A percentile compares a stretch with the other conserved stretches of the same genome.
Evolutionary conservation across 495 filamentous ascomycete genomes (phyloP).

Genomic region (Neurospora tetrasperma): DNA sequence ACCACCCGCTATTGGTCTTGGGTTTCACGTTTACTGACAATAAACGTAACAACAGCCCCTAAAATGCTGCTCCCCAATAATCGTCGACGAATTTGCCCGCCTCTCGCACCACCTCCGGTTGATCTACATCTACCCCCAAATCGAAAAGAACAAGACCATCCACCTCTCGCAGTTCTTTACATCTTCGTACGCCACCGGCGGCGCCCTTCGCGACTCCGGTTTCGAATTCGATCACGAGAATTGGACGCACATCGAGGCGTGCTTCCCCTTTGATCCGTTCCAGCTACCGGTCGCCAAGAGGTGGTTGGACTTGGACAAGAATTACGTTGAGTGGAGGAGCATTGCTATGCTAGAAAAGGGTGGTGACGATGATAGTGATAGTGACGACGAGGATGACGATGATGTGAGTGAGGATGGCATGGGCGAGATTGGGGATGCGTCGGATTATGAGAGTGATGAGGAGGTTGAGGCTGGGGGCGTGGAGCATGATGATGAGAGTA

Average conservation of each 20-base stretch:
- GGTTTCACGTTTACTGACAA: background rate
- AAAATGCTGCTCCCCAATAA: slow-evolving; percentile 87
- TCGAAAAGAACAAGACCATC: slow-evolving; percentile 83
- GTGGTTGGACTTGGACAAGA: slow-evolving; percentile 62
- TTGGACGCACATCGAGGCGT: slow-evolving; percentile 72
- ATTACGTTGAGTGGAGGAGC: slow-evolving; percentile 76
- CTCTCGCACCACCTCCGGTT: slow-evolving; percentile 75
- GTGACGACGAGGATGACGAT: slow-evolving; percentile 33
- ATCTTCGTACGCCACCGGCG: slow-evolving; percentile 34
- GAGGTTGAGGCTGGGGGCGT: slow-evolving; percentile 42
- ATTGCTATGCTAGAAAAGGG: slow-evolving; percentile 56
- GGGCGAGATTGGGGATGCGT: slow-evolving; percentile 20
- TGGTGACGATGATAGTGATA: slow-evolving; percentile 35
- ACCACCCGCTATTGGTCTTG: background rate
- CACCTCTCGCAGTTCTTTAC: slow-evolving; percentile 53
- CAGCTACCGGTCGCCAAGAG: slow-evolving; percentile 70
- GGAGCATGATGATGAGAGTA: slow-evolving; percentile 13
- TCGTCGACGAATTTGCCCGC: slow-evolving; percentile 84
- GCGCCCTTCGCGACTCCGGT: slow-evolving; percentile 53
- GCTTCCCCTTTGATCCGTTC: slow-evolving; percentile 97
- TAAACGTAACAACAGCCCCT: slow-evolving; percentile 43
- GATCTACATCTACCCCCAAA: slow-evolving; percentile 54
- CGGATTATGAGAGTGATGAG: slow-evolving; percentile 43
- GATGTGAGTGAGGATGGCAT: slow-evolving; percentile 38
- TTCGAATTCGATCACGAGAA: slow-evolving; percentile 53